A percentile compares a stretch with the other conserved stretches of the same genome.
phyloP scores from a whole-genome alignment of 768 basidiomycete species.

The Termitomyces sp. region DNA sequence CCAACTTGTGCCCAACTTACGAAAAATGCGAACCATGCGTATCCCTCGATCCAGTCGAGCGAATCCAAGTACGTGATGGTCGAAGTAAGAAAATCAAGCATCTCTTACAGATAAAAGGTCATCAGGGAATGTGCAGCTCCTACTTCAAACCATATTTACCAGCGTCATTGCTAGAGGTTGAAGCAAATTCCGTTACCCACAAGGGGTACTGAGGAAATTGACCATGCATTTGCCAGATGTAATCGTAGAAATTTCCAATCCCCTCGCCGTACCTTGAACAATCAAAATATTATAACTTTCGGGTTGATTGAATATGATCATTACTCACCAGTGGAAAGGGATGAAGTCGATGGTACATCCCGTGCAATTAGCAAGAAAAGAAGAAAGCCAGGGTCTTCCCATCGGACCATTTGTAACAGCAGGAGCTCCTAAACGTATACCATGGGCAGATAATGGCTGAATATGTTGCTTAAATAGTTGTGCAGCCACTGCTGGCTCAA shows the following conservation, averaged over 20 bases:
- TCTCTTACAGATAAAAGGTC: background rate
- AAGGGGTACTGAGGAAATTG: slow-evolving; percentile 26
- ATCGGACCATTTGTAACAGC: slow-evolving; percentile 27
- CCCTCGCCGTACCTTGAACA: slow-evolving; percentile 25
- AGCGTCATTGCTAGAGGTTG: slow-evolving; percentile 13
- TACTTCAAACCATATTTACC: slow-evolving; percentile 1
- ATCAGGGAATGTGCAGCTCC: background rate
- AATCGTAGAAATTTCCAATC: slow-evolving; percentile 27
- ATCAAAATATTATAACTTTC: background rate
- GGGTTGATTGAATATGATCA: slow-evolving; percentile 13
- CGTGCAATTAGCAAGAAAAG: slow-evolving; percentile 28
- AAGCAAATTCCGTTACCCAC: slow-evolving; percentile 32
- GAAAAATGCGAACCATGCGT: slow-evolving; percentile 43
- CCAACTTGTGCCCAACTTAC: slow-evolving; percentile 7
- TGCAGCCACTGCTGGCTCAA: slow-evolving; percentile 24
- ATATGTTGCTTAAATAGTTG: slow-evolving; percentile 31
- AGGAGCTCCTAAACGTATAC: slow-evolving; percentile 29
- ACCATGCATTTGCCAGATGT: slow-evolving; percentile 27
- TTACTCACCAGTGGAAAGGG: slow-evolving; percentile 29
- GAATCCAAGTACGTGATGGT: slow-evolving; percentile 36
- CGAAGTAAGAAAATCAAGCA: slow-evolving; percentile 31
- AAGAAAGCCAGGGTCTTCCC: slow-evolving; percentile 27
- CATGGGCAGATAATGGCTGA: slow-evolving; percentile 25
- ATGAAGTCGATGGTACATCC: slow-evolving; percentile 32
- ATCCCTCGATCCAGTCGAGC: slow-evolving; percentile 39